Conservation (phyloP, 2,329 filamentous ascomycete species). For the Ophiostoma tasmaniense region DNA sequence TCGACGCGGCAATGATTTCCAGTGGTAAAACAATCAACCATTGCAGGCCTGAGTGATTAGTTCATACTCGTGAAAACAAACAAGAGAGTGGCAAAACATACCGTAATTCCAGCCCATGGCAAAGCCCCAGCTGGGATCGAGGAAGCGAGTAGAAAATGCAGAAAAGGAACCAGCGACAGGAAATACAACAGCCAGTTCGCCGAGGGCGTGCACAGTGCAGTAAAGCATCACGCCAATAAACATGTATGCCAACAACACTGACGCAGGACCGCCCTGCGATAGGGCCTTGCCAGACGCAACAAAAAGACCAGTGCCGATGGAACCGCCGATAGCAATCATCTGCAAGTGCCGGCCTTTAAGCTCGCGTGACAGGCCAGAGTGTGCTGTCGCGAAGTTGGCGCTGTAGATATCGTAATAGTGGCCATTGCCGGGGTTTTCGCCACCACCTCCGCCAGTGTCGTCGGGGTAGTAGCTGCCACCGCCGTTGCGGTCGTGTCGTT, state of each 20-base stretch:
- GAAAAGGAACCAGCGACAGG: slow-evolving; percentile 89
- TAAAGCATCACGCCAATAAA: slow-evolving; percentile 83
- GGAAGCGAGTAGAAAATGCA: slow-evolving; percentile 81
- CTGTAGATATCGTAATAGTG: slow-evolving; percentile 48
- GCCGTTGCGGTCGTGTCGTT: slow-evolving; percentile 2
- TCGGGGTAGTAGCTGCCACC: not conserved
- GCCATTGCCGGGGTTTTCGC: slow-evolving; percentile 18
- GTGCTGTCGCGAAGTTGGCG: slow-evolving; percentile 64
- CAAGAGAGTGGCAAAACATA: not conserved
- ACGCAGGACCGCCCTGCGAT: slow-evolving; percentile 65
- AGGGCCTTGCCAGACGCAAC: slow-evolving; percentile 71
- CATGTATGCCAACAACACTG: slow-evolving; percentile 65
- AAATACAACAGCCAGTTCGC: slow-evolving; percentile 83
- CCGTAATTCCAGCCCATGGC: slow-evolving; percentile 96
- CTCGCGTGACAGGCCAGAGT: slow-evolving; percentile 65
- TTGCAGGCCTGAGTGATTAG: slow-evolving; percentile 43
- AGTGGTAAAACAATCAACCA: slow-evolving; percentile 79
- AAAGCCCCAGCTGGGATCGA: slow-evolving; percentile 91
- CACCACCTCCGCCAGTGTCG: not conserved
- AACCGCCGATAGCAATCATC: slow-evolving; percentile 96
- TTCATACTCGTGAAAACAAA: not conserved
- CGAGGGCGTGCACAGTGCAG: slow-evolving; percentile 83
- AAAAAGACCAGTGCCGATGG: slow-evolving; percentile 83
- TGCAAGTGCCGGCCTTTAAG: slow-evolving; percentile 81
- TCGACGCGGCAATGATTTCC: slow-evolving; percentile 78